Evolutionary conservation across 495 filamentous ascomycete genomes (phyloP).

Genomic region (Annulohypoxylon nitens): DNA sequence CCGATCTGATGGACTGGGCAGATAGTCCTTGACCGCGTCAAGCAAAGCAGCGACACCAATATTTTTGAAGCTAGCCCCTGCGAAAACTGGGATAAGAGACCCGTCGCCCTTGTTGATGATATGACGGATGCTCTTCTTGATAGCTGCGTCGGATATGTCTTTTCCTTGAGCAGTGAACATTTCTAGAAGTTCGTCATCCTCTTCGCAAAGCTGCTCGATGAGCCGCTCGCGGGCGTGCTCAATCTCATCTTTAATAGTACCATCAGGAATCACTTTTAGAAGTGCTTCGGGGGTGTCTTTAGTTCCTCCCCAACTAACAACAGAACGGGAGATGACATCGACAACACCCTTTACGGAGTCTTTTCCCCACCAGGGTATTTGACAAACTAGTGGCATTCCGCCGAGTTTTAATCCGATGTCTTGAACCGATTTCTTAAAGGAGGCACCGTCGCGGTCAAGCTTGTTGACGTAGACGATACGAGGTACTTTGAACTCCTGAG

Average conservation of each 20-base stretch:
- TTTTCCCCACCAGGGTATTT: slow-evolving; percentile 93
- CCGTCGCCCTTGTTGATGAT: slow-evolving; percentile 72
- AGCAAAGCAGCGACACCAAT: slow-evolving; percentile 94
- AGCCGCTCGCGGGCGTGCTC: slow-evolving; percentile 80
- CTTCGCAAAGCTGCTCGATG: slow-evolving; percentile 85
- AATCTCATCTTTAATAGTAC: slow-evolving; percentile 73
- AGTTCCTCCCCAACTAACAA: slow-evolving; percentile 55
- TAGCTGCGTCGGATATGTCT: slow-evolving; percentile 74
- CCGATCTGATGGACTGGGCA: slow-evolving; percentile 85
- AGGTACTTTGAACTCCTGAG: slow-evolving; percentile 86
- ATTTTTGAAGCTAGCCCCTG: slow-evolving; percentile 92
- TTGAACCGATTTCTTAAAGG: slow-evolving; percentile 86
- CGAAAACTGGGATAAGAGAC: slow-evolving; percentile 86
- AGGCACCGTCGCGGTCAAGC: slow-evolving; percentile 92
- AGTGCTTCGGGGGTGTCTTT: slow-evolving; percentile 42
- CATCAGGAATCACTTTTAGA: slow-evolving; percentile 21
- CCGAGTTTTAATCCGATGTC: slow-evolving; percentile 84
- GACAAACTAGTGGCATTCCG: slow-evolving; percentile 90
- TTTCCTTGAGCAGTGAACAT: slow-evolving; percentile 81
- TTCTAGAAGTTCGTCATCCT: slow-evolving; percentile 88
- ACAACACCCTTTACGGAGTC: slow-evolving; percentile 84
- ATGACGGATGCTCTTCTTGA: slow-evolving; percentile 79
- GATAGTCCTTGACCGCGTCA: slow-evolving; percentile 86
- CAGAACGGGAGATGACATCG: slow-evolving; percentile 73
- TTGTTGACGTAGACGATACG: slow-evolving; percentile 94